phyloP scores from a whole-genome alignment of 2,329 filamentous ascomycete species.

The Diaporthe nobilis region DNA sequence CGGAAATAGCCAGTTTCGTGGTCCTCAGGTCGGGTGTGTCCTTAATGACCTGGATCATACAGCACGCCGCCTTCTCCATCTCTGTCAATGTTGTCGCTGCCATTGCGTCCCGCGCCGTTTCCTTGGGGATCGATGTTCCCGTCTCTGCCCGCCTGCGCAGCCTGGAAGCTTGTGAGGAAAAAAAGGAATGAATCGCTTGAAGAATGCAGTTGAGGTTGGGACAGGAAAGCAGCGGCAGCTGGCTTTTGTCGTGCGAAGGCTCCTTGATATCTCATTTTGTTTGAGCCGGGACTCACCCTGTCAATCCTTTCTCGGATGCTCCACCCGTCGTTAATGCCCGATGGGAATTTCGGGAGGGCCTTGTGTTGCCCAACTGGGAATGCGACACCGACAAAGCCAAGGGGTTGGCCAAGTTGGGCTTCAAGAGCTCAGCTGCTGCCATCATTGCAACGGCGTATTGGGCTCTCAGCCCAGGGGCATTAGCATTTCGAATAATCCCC shows the following conservation, averaged over 20 bases:
- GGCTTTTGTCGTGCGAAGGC: constrained; percentile 32
- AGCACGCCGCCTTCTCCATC: constrained; percentile 39
- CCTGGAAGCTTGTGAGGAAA: background rate
- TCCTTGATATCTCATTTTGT: constrained; percentile 38
- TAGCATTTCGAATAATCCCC: background rate
- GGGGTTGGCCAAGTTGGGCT: constrained; percentile 37
- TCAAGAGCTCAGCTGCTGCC: constrained; percentile 23
- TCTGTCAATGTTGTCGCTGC: constrained; percentile 31
- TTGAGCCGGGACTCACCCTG: constrained; percentile 34
- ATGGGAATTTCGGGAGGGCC: constrained; percentile 42
- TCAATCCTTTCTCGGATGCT: constrained; percentile 38
- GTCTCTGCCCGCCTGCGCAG: constrained; percentile 29
- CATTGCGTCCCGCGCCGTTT: constrained; percentile 37
- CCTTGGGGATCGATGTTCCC: background rate
- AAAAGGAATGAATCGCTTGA: background rate
- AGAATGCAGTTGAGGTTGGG: background rate
- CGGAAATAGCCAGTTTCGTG: constrained; percentile 40
- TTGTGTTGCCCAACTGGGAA: constrained; percentile 39
- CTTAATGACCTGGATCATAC: constrained; percentile 42
- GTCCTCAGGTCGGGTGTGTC: constrained; percentile 41
- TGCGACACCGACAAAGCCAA: constrained; percentile 37
- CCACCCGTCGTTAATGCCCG: constrained; percentile 42
- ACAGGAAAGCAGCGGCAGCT: constrained; percentile 12
- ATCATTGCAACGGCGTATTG: background rate
- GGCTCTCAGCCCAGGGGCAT: background rate